Conservation (phyloP, 305 asterid genomes). For the Rubia balearica region DNA sequence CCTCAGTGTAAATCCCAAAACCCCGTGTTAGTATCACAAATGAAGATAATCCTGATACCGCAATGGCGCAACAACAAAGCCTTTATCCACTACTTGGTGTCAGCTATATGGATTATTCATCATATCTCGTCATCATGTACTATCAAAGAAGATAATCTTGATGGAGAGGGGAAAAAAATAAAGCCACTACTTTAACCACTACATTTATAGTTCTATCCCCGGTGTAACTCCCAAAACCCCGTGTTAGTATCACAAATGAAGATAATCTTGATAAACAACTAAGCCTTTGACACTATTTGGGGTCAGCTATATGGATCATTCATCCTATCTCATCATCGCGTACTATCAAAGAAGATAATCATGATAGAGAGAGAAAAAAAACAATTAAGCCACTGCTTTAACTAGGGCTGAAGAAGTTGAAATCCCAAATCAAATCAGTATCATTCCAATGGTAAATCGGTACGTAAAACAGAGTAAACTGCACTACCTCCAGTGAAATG, state of each 20-base stretch:
- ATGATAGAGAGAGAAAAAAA: neutral
- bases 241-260: too few relatives aligned
- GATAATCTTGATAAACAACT: too few relatives aligned
- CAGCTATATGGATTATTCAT: neutral
- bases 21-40: neutral
- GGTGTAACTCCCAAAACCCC: too few relatives aligned
- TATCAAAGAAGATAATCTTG: neutral
- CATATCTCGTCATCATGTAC: neutral
- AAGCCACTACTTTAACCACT: neutral
- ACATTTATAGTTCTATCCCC: too few relatives aligned
- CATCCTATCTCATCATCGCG: neutral
- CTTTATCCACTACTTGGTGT: neutral
- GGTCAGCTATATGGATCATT: neutral
- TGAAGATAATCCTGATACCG: neutral
- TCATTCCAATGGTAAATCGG: neutral
- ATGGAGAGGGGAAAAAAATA: neutral
- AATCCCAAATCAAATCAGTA: neutral
- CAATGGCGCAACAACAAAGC: neutral
- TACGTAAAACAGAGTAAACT: neutral
- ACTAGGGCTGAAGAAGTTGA: neutral
- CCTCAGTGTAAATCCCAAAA: neutral
- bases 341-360: neutral
- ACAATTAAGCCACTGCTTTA: neutral
- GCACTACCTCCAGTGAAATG: conserved; percentile 96
- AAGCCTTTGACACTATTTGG: neutral